Conservation (phyloP, 257 asterid genomes). For the Nicotiana obtusifolia region DNA sequence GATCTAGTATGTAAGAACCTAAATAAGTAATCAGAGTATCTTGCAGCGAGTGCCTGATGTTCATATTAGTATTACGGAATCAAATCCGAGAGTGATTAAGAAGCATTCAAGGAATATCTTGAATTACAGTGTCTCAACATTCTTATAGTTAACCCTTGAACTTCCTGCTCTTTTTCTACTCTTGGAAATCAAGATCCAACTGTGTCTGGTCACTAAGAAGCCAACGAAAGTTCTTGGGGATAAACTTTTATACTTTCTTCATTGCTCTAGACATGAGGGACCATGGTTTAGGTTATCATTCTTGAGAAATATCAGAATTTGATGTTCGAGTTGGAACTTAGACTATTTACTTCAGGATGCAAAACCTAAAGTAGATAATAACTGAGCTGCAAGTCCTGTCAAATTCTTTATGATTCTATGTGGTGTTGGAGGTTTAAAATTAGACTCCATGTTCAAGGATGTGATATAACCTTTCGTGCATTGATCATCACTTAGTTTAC, state of each 20-base stretch:
- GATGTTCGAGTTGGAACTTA: neutral
- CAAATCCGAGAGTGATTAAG: neutral
- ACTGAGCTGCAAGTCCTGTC: neutral
- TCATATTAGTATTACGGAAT: neutral
- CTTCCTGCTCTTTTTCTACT: neutral
- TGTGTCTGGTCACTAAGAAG: neutral
- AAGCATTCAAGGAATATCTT: too few species aligned
- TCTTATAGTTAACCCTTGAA: too few species aligned
- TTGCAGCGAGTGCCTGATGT: neutral
- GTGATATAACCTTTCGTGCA: neutral
- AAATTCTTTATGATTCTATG: neutral
- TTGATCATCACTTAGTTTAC: neutral
- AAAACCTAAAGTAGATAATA: neutral
- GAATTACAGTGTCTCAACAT: too few species aligned
- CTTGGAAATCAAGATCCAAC: neutral
- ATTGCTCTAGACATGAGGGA: neutral
- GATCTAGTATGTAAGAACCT: neutral
- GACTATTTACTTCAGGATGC: neutral
- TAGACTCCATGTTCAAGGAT: neutral
- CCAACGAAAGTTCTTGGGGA: neutral
- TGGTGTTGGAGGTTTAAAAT: neutral
- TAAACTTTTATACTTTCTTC: neutral
- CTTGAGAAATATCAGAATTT: neutral
- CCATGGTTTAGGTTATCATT: neutral
- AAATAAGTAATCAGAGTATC: neutral